Evolutionary conservation across 2,329 filamentous ascomycete species (phyloP).

Genomic region (Diaporthe longicolla): DNA sequence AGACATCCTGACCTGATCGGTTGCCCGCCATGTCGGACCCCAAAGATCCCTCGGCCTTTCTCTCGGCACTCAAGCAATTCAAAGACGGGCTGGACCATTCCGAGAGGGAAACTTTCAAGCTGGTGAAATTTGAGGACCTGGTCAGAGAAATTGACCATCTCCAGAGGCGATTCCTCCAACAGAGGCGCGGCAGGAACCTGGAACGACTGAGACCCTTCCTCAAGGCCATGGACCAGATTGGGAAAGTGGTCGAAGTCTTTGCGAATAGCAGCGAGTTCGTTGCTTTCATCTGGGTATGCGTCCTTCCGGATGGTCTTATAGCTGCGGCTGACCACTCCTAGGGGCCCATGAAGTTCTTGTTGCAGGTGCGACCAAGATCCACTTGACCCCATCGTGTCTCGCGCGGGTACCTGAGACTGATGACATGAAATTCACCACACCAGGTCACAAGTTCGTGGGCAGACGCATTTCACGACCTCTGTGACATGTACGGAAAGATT

Average conservation of each 20-base stretch:
- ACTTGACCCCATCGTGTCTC: too few relatives aligned
- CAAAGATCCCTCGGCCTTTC: not conserved
- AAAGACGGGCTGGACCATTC: not conserved
- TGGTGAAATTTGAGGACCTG: not conserved
- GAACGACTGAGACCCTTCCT: conserved; percentile 21
- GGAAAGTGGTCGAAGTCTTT: conserved; percentile 29
- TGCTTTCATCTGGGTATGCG: conserved; percentile 27
- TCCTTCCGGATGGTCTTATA: not conserved
- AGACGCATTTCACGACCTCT: conserved; percentile 12
- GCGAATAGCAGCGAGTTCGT: conserved; percentile 11
- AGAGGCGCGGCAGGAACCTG: conserved; percentile 23
- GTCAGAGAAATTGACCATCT: not conserved
- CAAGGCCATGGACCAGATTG: conserved; percentile 10
- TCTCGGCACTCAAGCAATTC: conserved; percentile 4
- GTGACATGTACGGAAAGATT: conserved; percentile 30
- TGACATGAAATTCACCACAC: too few relatives aligned
- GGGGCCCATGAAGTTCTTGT: conserved; percentile 16
- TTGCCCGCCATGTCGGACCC: not conserved
- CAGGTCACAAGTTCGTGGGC: conserved; percentile 23
- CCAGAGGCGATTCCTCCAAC: not conserved
- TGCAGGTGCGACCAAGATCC: conserved; percentile 14
- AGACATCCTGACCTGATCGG: not conserved
- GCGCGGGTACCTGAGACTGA: too few relatives aligned
- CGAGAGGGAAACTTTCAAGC: not conserved
- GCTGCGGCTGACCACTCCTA: not conserved